Percentiles rank a stretch among this genome's conserved stretches.
phyloP scores from a whole-genome alignment of 495 filamentous ascomycete genomes.

The Hypomontagnella monticulosa region DNA sequence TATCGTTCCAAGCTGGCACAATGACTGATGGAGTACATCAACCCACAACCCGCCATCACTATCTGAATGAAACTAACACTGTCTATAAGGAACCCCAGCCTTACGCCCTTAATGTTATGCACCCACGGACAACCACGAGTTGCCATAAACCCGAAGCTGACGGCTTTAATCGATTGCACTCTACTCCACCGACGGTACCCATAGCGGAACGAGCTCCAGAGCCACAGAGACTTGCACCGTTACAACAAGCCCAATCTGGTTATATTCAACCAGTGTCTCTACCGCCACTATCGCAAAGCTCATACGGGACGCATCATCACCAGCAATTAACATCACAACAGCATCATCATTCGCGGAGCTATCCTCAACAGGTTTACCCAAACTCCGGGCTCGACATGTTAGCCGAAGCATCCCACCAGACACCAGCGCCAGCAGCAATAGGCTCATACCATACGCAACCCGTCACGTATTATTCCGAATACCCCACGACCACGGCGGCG shows the following conservation, averaged over 20 bases:
- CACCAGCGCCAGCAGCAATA: slow-evolving; percentile 19
- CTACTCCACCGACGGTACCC: slow-evolving; percentile 5
- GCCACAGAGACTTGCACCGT: slow-evolving; percentile 38
- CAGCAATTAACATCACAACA: slow-evolving; percentile 16
- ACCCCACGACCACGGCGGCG: slow-evolving; percentile 17
- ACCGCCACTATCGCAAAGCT: slow-evolving; percentile 41
- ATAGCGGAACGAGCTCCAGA: slow-evolving; percentile 24
- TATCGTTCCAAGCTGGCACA: slow-evolving; percentile 48
- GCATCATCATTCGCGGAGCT: slow-evolving; percentile 18
- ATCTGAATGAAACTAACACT: slow-evolving; percentile 11
- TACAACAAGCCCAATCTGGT: slow-evolving; percentile 34
- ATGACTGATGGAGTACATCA: slow-evolving; percentile 59
- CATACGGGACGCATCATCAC: slow-evolving; percentile 34
- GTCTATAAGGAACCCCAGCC: slow-evolving; percentile 45
- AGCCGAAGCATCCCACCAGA: slow-evolving; percentile 34
- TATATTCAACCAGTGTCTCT: slow-evolving; percentile 42
- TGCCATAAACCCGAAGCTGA: slow-evolving; percentile 25
- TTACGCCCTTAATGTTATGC: slow-evolving; percentile 43
- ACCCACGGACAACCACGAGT: slow-evolving; percentile 38
- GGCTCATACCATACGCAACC: slow-evolving; percentile 32
- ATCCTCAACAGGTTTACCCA: slow-evolving; percentile 27
- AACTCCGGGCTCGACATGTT: slow-evolving; percentile 36
- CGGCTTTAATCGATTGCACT: slow-evolving; percentile 8
- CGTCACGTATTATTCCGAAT: slow-evolving; percentile 34
- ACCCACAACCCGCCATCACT: neutral